Base-by-base conservation (phyloP, 331 rosid species). In the Arachis monticola region DNA sequence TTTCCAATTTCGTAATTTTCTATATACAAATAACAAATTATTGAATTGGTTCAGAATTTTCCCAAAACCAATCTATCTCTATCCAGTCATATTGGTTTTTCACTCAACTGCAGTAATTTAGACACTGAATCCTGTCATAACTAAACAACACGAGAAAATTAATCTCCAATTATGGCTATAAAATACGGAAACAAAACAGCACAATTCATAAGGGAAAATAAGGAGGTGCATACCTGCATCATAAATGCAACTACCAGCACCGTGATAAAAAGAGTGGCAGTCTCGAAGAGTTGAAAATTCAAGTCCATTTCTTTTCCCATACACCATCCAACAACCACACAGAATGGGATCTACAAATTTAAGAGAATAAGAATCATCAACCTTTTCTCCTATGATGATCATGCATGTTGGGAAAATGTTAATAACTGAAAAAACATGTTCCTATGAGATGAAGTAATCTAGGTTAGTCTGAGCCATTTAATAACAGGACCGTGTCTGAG, bases 161-260 rank as follows among this genome's bases (percentile, higher is more conserved):
- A 50, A 17, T 56, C 69, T 42, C 47, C 10, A 1, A 60, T 47
- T 31, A 44, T 53, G 55, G 12, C 60, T 13, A 45, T 7, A 10
- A 65, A 69, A 80, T 22, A 17, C 12, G 63, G 61, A 10, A 69
- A 57, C 58, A 35, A 27, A 22, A 50, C 68, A 10, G 14, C 35
- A 72, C 52, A 83, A 71, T 6, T 66, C 27, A 35, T 13, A 53
- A 22, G 41, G 57, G 48, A 42, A 41, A 22, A 45, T 11, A 64
- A 63, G 68, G 69, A 72, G 52, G 67, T 68, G 70, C 86, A 60
- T 67, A 93, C 98, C 96, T 93, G 97, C 83, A 93, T 81, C 98
- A 93, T 84, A 83, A 93, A 93, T 41, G 98, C 96, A 71, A 93
- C 98, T 31, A 93, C 98, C 65, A 93, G 79, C 80, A 93, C 97